phyloP scores from a whole-genome alignment of 2,329 filamentous ascomycete genomes.

The Fusarium luffae region DNA sequence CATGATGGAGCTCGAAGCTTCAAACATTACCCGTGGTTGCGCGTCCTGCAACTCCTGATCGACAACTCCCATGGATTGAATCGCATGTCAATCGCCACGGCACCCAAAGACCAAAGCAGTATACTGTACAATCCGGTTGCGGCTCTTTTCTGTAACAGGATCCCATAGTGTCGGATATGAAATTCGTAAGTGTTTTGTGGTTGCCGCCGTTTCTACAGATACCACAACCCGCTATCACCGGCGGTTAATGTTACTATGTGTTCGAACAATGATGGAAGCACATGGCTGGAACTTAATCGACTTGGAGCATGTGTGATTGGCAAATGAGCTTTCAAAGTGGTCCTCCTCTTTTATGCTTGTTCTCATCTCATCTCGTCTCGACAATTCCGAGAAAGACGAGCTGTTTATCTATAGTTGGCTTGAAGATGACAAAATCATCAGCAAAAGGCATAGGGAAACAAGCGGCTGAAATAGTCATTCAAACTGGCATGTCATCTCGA shows the following conservation, averaged over 20 bases:
- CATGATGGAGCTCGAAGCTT: constrained; percentile 15
- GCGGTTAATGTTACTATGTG: neutral
- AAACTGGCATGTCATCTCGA: neutral
- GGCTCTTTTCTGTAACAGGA: constrained; percentile 22
- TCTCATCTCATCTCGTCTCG: constrained; percentile 19
- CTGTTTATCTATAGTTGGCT: neutral
- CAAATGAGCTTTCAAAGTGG: constrained; percentile 33
- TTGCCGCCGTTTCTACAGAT: constrained; percentile 6
- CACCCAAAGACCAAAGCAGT: neutral
- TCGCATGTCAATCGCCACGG: constrained; percentile 21
- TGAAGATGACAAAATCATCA: neutral
- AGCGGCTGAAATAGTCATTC: neutral
- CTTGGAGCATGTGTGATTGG: constrained; percentile 9
- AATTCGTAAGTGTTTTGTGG: constrained; percentile 28
- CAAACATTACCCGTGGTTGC: constrained; percentile 36
- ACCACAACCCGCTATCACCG: neutral
- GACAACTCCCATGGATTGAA: constrained; percentile 17
- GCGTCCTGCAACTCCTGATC: constrained; percentile 45
- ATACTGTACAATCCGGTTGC: neutral
- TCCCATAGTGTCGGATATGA: constrained; percentile 10
- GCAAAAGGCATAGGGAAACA: neutral
- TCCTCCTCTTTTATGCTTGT: constrained; percentile 34
- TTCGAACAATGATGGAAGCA: constrained; percentile 4
- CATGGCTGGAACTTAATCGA: constrained; percentile 20
- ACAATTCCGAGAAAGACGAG: constrained; percentile 18